These are phyloP conservation scores for Colletotrichum sp. DNA, from an alignment of 2,329 filamentous ascomycete species.

Conservation along the genomic window DNA sequence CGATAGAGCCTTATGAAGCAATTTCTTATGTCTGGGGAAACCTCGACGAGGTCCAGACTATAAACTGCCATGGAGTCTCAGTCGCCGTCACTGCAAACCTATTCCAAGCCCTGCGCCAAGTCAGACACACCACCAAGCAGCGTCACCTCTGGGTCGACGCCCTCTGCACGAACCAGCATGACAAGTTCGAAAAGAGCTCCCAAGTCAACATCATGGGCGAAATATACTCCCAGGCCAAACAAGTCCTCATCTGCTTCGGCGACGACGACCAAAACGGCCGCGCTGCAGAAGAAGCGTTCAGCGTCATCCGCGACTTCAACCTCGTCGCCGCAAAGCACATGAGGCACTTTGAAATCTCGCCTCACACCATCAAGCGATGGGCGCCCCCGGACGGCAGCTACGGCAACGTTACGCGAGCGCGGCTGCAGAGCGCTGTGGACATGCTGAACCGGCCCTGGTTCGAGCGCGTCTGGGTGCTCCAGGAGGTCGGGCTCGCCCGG, in stretches of 20 bases:
- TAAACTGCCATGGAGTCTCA: background rate
- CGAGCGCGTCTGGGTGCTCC: constrained; percentile 8
- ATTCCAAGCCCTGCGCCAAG: background rate
- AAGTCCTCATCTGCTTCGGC: background rate
- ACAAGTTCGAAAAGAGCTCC: background rate
- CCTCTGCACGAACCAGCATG: background rate
- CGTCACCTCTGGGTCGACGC: background rate
- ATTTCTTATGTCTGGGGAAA: background rate
- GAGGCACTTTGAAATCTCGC: background rate
- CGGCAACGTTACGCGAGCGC: background rate
- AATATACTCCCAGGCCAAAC: background rate
- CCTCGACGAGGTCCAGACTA: background rate
- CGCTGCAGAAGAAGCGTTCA: background rate
- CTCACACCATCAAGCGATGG: background rate
- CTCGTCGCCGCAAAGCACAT: background rate
- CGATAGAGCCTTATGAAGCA: background rate
- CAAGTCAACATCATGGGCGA: background rate
- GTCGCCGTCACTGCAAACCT: background rate
- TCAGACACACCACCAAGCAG: background rate
- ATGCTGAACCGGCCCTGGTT: background rate
- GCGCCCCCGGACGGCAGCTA: background rate
- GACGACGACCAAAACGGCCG: background rate
- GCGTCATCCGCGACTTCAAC: background rate
- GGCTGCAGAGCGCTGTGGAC: background rate
- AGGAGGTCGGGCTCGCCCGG: background rate